Percentiles rank a stretch among this genome's conserved stretches.
These are phyloP conservation scores for Sarocladiaceae sp. DNA, from an alignment of 2,329 filamentous ascomycete species.

Conservation along the genomic window DNA sequence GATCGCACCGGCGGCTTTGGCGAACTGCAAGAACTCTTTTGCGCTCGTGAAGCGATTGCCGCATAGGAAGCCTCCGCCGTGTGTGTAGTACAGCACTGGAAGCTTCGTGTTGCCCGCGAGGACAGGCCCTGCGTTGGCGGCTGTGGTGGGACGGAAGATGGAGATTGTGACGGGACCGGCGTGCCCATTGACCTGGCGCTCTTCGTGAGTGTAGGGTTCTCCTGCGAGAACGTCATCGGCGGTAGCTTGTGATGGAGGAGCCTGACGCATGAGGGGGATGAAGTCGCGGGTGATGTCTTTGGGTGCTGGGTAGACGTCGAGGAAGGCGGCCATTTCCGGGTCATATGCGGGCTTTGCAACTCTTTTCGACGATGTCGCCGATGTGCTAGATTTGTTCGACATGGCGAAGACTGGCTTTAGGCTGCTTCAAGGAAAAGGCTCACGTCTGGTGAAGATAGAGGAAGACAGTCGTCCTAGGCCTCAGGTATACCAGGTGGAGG, in stretches of 20 bases:
- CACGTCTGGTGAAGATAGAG: background rate
- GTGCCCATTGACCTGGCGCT: constrained; percentile 14
- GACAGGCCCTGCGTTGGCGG: background rate
- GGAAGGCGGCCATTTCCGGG: constrained; percentile 15
- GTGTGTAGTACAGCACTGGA: constrained; percentile 17
- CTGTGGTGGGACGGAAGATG: constrained; percentile 15
- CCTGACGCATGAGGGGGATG: constrained; percentile 14
- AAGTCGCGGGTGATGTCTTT: constrained; percentile 13
- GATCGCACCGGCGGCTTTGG: constrained; percentile 14
- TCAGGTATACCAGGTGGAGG: background rate
- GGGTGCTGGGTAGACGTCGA: constrained; percentile 12
- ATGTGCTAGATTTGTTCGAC: background rate
- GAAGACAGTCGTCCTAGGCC: background rate
- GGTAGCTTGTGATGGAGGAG: constrained; percentile 11
- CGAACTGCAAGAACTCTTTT: constrained; percentile 15
- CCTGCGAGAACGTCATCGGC: constrained; percentile 13
- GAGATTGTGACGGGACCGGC: constrained; percentile 15
- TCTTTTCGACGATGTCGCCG: background rate
- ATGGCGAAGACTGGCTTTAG: background rate
- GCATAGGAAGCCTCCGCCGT: constrained; percentile 18
- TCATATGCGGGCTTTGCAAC: constrained; percentile 16
- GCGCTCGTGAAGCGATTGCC: constrained; percentile 18
- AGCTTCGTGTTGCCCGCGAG: background rate
- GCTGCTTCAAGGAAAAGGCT: background rate
- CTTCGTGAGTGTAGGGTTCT: constrained; percentile 17